Conservation (phyloP, 768 basidiomycete species). For the Artomyces pyxidatus region DNA sequence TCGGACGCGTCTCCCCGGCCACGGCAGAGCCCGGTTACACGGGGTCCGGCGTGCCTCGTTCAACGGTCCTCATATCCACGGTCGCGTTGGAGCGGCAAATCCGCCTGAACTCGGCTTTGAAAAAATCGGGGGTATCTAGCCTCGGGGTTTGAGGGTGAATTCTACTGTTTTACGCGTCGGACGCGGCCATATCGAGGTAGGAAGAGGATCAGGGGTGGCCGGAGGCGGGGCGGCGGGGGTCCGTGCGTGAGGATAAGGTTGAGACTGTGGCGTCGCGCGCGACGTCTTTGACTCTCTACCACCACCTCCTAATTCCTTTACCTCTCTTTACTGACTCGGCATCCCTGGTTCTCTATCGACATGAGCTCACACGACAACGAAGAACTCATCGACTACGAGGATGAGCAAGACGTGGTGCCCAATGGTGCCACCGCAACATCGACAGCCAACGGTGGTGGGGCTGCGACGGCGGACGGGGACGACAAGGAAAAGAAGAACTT, state of each 20-base stretch:
- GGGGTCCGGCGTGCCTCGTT: too few relatives aligned
- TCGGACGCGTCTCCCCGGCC: too few relatives aligned
- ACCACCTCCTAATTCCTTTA: constrained; percentile 13
- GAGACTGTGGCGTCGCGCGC: constrained; percentile 11
- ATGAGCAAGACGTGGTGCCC: constrained; percentile 73
- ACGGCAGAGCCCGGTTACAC: too few relatives aligned
- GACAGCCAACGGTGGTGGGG: constrained; percentile 40
- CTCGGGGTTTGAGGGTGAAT: too few relatives aligned
- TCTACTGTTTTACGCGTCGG: background rate
- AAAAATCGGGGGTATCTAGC: too few relatives aligned
- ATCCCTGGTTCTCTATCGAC: constrained; percentile 23
- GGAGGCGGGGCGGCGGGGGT: background rate
- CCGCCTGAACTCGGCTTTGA: too few relatives aligned
- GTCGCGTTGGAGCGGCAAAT: too few relatives aligned
- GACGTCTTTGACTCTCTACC: constrained; percentile 19
- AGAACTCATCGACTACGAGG: constrained; percentile 92
- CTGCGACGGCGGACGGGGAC: constrained; percentile 35
- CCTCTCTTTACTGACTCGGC: constrained; percentile 23
- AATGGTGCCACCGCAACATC: constrained; percentile 44
- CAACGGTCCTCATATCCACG: too few relatives aligned
- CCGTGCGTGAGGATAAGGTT: constrained; percentile 5
- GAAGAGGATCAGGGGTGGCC: background rate
- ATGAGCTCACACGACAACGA: constrained; percentile 86
- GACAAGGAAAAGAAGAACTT: constrained; percentile 96
- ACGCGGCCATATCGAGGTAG: background rate